phyloP scores from a whole-genome alignment of 129 eudicot species.

The carrot (Daucus carota) region DNA sequence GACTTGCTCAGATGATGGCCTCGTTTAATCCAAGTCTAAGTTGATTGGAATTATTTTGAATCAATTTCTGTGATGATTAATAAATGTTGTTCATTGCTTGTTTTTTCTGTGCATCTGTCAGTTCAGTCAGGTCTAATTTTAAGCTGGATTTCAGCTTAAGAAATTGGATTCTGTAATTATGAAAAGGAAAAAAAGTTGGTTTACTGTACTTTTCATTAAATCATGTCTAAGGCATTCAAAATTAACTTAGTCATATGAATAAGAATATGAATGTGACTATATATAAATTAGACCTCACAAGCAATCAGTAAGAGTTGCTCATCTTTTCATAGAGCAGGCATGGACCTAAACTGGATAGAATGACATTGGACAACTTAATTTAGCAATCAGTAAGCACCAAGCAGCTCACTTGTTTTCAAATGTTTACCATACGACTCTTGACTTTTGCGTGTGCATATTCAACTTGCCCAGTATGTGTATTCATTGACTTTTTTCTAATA shows the following conservation, averaged over 20 bases:
- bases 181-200: too few relatives aligned
- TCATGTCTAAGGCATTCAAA: too few relatives aligned
- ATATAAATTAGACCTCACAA: background rate
- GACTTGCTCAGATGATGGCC: slow-evolving; percentile 32
- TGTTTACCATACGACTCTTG: background rate
- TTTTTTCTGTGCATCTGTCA: too few relatives aligned
- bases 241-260: too few relatives aligned
- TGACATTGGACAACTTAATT: background rate
- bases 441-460: background rate
- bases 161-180: too few relatives aligned
- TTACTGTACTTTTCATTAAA: too few relatives aligned
- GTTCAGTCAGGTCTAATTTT: background rate
- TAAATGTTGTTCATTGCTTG: background rate
- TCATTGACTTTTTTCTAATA: background rate
- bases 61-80: background rate
- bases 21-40: slow-evolving; percentile 12
- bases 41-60: background rate
- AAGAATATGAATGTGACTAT: too few relatives aligned
- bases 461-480: background rate
- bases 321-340: background rate
- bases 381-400: background rate
- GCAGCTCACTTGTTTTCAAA: background rate
- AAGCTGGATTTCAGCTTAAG: background rate
- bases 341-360: too few relatives aligned
- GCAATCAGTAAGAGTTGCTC: background rate